Evolutionary conservation across 129 eudicot species (phyloP).

Genomic region (Ambrosia artemisiifolia): DNA sequence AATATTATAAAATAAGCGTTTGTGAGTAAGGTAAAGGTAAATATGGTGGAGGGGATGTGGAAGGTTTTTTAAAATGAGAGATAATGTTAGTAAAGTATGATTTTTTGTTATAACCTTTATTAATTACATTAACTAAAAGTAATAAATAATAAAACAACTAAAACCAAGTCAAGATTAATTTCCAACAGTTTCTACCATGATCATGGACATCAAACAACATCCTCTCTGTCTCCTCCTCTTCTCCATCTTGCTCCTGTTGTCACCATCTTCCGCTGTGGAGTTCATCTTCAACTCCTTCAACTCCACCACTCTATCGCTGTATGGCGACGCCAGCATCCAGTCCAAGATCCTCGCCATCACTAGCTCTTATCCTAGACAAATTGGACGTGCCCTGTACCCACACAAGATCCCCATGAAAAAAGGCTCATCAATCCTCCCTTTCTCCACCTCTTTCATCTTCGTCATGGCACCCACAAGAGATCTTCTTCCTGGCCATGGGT

Average conservation of each 20-base stretch:
- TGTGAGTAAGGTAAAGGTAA: too few relatives aligned
- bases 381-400: constrained; percentile 61
- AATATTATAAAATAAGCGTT: too few relatives aligned
- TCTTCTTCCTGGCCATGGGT: constrained; percentile 55
- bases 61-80: too few relatives aligned
- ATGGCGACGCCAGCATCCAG: constrained; percentile 61
- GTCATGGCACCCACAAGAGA: constrained; percentile 51
- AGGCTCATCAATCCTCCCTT: constrained; percentile 44
- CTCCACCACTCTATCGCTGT: constrained; percentile 40
- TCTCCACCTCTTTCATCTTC: constrained; percentile 70
- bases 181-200: constrained; percentile 25
- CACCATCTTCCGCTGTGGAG: constrained; percentile 44
- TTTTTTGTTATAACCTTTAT: too few relatives aligned
- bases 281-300: constrained; percentile 58
- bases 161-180: too few relatives aligned
- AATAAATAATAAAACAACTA: too few relatives aligned
- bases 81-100: too few relatives aligned
- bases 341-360: constrained; percentile 54
- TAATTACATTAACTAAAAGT: too few relatives aligned
- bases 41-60: too few relatives aligned
- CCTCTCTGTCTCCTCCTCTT: constrained; percentile 2
- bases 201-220: neutral
- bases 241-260: constrained; percentile 8
- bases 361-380: constrained; percentile 29
- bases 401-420: constrained; percentile 42